Conservation (phyloP, 2,329 filamentous ascomycete genomes). For the Teratosphaeria destructans region DNA sequence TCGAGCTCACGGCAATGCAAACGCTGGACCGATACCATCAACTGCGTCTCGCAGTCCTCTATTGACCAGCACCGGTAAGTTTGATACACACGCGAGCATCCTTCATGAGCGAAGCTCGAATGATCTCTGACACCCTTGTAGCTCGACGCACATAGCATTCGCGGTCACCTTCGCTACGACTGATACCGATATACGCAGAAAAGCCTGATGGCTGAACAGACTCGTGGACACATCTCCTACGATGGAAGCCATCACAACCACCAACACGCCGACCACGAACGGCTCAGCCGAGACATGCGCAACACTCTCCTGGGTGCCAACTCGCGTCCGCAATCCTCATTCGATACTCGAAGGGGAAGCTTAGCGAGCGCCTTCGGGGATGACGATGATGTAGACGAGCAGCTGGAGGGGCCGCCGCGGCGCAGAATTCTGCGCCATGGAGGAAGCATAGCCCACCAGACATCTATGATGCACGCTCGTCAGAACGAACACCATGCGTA, state of each 20-base stretch:
- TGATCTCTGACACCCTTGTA: neutral
- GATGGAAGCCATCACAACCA: neutral
- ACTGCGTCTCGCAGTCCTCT: neutral
- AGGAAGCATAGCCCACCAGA: neutral
- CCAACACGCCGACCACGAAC: neutral
- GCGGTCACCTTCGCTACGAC: neutral
- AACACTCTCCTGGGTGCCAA: neutral
- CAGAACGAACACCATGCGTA: neutral
- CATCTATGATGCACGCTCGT: neutral
- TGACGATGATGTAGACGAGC: neutral
- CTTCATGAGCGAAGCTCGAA: neutral
- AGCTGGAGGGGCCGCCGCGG: neutral
- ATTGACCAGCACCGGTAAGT: neutral
- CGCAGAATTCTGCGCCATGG: neutral
- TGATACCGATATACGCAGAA: neutral
- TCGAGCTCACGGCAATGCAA: neutral
- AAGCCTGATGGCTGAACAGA: neutral
- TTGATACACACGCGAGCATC: neutral
- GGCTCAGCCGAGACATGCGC: neutral
- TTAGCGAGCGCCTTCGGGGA: neutral
- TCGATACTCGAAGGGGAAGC: neutral
- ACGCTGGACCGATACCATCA: neutral
- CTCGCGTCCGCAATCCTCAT: neutral
- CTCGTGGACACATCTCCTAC: neutral
- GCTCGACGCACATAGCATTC: neutral